These are phyloP conservation scores for Saccharum spontaneum DNA, from an alignment of 176 grass and related monocot genomes.

Conservation along the genomic window DNA sequence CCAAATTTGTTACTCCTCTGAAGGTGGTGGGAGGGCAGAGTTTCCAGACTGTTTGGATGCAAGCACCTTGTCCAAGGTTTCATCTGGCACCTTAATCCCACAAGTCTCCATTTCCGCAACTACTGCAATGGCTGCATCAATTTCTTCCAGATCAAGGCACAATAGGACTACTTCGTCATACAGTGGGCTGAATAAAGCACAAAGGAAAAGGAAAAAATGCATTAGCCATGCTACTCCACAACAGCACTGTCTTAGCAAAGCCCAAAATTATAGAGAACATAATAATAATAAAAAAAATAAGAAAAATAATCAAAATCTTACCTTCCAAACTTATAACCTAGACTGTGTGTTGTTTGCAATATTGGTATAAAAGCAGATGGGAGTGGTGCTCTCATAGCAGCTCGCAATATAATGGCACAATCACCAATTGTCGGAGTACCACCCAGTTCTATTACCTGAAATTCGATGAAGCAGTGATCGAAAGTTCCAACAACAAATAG, in stretches of 20 bases:
- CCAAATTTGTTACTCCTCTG: conserved; percentile 16
- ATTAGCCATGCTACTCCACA: conserved; percentile 6
- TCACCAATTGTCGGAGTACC: conserved; percentile 87
- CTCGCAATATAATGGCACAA: conserved; percentile 80
- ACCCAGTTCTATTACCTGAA: conserved; percentile 88
- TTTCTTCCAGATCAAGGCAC: conserved; percentile 82
- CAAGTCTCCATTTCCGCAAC: conserved; percentile 85
- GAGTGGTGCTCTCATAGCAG: conserved; percentile 82
- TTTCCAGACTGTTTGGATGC: conserved; percentile 57
- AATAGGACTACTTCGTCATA: conserved; percentile 82
- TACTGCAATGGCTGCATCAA: conserved; percentile 82
- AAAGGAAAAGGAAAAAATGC: background rate
- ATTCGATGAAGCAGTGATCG: conserved; percentile 30
- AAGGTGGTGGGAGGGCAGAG: conserved; percentile 35
- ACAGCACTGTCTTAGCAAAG: background rate
- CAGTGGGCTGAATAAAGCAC: conserved; percentile 58
- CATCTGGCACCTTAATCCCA: conserved; percentile 79
- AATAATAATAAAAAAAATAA: background rate
- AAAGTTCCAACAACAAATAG: conserved; percentile 4
- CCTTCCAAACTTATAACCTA: conserved; percentile 94
- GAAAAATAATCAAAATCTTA: conserved; percentile 43
- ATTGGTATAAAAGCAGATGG: conserved; percentile 81
- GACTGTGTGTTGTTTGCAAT: conserved; percentile 76
- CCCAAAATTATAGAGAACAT: background rate
- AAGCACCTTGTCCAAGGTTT: conserved; percentile 93